Evolutionary conservation across 2,329 filamentous ascomycete species (phyloP), one percentile per base, ranked within the genome.

Genomic region (Juglanconis sp.): DNA sequence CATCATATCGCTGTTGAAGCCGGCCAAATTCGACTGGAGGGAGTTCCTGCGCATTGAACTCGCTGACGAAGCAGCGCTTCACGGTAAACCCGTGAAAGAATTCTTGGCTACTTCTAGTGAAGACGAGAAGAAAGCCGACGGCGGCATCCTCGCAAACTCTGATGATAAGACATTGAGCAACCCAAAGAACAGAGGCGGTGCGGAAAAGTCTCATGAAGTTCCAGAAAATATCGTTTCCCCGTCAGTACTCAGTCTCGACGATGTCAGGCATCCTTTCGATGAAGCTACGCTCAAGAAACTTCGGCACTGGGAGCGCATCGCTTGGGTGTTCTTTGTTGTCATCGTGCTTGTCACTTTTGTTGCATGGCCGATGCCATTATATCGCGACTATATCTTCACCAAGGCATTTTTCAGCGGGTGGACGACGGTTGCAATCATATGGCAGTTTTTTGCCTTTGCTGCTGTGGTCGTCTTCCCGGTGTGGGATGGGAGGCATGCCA

Each of bases 341-440:
- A 72, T 79, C 52, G 72, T 81, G 1, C 65, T 80, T 7, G 67
- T 78, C 9, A 81, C 79, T 0, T 75, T 80, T 32, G 65, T 82
- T 10, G 64, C 74, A 1, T 82, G 79, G 80, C 79, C 79, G 0
- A 70, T 82, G 68, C 79, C 79, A 30, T 70, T 82, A 5, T 81
- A 82, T 63, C 74, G 79, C 2, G 69, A 77, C 64, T 82, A 76
- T 56, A 74, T 82, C 44, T 82, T 81, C 62, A 79, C 73, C 0
- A 74, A 73, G 64, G 65, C 70, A 0, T 81, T 81, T 61, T 81
- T 81, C 65, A 68, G 70, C 1, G 75, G 77, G 0, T 81, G 78
- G 78, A 71, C 74, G 0, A 69, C 72, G 0, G 73, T 80, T 4
- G 73, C 77, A 0, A 77, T 81, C 3, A 67, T 78, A 0, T 81